These are phyloP conservation scores for Arthrobotrys megalospora DNA, from an alignment of 2,329 filamentous ascomycete species.

Conservation along the genomic window DNA sequence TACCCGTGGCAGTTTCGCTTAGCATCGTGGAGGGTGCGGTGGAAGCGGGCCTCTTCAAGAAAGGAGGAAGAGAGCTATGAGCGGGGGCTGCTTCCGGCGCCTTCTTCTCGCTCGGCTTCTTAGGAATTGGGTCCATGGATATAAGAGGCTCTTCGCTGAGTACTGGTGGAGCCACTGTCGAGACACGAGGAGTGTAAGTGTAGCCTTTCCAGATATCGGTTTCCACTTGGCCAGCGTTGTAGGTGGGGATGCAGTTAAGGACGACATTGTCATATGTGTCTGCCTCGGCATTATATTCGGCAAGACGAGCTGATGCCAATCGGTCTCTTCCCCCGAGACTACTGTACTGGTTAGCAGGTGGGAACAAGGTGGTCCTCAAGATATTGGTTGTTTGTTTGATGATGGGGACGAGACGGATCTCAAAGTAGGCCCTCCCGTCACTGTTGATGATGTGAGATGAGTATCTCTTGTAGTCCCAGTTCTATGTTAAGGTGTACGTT, in stretches of 20 bases:
- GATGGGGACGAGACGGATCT: conserved; percentile 40
- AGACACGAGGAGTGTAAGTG: conserved; percentile 5
- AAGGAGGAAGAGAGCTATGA: neutral
- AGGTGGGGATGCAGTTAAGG: conserved; percentile 42
- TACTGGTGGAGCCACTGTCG: neutral
- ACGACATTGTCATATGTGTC: conserved; percentile 49
- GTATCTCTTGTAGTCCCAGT: conserved; percentile 44
- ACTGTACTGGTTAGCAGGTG: conserved; percentile 46
- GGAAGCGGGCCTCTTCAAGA: neutral
- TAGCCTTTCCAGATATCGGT: conserved; percentile 53
- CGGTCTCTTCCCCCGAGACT: conserved; percentile 45
- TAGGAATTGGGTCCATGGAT: neutral
- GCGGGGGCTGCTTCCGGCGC: neutral
- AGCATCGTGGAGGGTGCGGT: neutral
- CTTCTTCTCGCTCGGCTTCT: neutral
- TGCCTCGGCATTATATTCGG: conserved; percentile 31
- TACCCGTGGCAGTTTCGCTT: neutral
- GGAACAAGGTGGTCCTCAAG: conserved; percentile 49
- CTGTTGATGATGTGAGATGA: conserved; percentile 53
- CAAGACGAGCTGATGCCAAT: conserved; percentile 43
- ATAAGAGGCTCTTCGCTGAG: neutral
- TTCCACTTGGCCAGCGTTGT: conserved; percentile 32
- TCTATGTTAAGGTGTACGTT: neutral
- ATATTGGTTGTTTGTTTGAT: conserved; percentile 41
- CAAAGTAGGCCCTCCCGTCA: conserved; percentile 46